Evolutionary conservation across 179 eudicot genomes (phyloP), one percentile per base, ranked within the genome.

Genomic region (Actinidia chinensis): DNA sequence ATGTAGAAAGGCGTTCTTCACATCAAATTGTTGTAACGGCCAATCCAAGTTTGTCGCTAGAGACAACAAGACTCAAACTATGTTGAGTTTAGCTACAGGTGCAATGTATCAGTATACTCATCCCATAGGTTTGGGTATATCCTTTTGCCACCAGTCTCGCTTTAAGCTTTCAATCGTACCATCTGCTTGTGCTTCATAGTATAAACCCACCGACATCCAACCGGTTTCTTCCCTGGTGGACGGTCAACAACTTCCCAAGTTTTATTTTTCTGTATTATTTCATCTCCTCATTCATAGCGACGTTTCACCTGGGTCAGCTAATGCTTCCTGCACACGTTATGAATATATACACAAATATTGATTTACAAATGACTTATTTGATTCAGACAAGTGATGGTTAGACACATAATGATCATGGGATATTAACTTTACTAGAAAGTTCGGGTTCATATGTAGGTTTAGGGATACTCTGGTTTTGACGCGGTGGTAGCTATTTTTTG

Each of bases 391-490:
- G 46, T 36, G 54, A 36, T 59, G 54, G 10, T 17, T 17, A 43
- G 54, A 58, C 54, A 59, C 52, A 56, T 36, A 74, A 56, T 56
- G 51, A n/a, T n/a, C n/a, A n/a, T n/a, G n/a, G n/a, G n/a, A n/a
- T n/a, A n/a, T n/a, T n/a, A n/a, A n/a, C n/a, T n/a, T n/a, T n/a
- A n/a, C n/a, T n/a, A n/a, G n/a, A n/a, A n/a, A n/a, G n/a, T n/a
- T n/a, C n/a, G n/a, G n/a, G n/a, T n/a, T n/a, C n/a, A n/a, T n/a
- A n/a, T 4, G 40, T 43, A 40, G 55, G 56, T 43, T 5, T 61
- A 1, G 69, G 54, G 1, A 60, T 60, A 60, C 78, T 58, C 44
- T 58, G 5, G 44, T 69, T 75, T 5, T 13, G 40, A 43, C 58
- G 55, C 1, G 22, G 56, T 61, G 69, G 69, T 46, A 60, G 14